Evolutionary conservation across 768 basidiomycete genomes (phyloP).

Genomic region (Collybia nuda): DNA sequence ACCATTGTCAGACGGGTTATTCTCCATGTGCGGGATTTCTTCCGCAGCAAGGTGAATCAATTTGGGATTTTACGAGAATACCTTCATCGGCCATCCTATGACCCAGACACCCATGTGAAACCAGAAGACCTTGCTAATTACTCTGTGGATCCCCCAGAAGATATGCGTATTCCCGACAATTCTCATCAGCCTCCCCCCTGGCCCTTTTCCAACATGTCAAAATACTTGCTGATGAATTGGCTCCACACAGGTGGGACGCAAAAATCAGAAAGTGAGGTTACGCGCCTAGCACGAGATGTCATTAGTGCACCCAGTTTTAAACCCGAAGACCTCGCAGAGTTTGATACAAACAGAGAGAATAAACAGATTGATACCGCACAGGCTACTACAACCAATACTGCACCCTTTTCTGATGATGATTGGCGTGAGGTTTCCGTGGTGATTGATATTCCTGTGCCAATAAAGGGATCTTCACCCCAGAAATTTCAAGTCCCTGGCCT

Average conservation of each 20-base stretch:
- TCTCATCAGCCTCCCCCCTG: conserved; percentile 27
- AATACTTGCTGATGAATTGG: conserved; percentile 18
- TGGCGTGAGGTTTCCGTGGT: conserved; percentile 12
- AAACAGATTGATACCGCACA: neutral
- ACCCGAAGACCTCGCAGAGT: conserved; percentile 7
- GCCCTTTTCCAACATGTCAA: conserved; percentile 27
- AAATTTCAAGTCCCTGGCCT: conserved; percentile 23
- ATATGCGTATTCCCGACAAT: too few species aligned
- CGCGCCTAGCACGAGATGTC: conserved; percentile 10
- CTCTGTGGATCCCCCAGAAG: too few species aligned
- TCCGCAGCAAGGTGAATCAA: conserved; percentile 11
- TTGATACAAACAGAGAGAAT: conserved; percentile 17
- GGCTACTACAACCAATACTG: neutral
- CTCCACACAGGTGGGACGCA: conserved; percentile 9
- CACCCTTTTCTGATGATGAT: neutral
- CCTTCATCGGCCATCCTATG: conserved; percentile 18
- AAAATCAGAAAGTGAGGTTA: conserved; percentile 2
- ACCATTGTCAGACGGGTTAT: conserved; percentile 13
- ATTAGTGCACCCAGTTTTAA: conserved; percentile 16
- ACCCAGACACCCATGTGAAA: conserved; percentile 12
- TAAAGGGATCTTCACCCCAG: conserved; percentile 13
- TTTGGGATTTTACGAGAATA: conserved; percentile 17
- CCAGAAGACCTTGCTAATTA: conserved; percentile 17
- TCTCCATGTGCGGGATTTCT: conserved; percentile 7
- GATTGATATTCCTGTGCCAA: conserved; percentile 24